Base-by-base conservation (phyloP, 192 early-diverging fungal genomes). In the Coemansia sp. region DNA sequence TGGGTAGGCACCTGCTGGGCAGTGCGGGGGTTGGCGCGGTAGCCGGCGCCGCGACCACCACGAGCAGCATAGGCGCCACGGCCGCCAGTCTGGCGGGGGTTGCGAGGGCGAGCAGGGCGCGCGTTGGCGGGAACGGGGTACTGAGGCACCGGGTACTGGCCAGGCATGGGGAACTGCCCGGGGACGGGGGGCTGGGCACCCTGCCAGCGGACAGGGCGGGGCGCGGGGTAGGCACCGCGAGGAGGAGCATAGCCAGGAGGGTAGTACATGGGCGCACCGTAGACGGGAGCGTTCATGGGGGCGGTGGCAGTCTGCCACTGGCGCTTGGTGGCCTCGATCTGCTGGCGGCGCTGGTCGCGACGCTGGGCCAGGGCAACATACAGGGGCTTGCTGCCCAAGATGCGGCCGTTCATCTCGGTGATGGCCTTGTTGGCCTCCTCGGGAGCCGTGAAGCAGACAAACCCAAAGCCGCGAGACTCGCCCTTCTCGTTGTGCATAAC, bases 371-470 rank as follows among this genome's bases (percentile, higher is more conserved):
- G 87, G 58, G 94, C 96, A 51, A 99, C 98, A 78, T 98, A 99
- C 73, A 99, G 92, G 57, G 98, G 98, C 88, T 99, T 99, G 85
- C 77, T 82, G 68, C 90, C 91, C 63, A 96, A 82, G 88, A 98
- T 94, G 70, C 94, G 91, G 67, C 94, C 93, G 86, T 98, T 98
- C 96, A 98, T 98, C 86, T 98, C 98, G 63, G 94, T 91, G 46
- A 95, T 94, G 64, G 98, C 98, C 89, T 95, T 96, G 82, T 90
- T 95, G 50, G 98, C 96, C 86, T 99, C 98, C 75, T 98, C 96
- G 53, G 98, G 95, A 38, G 93, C 89, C n/a, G 94, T 93, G 89
- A 96, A 99, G 89, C 98, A 99, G 29, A 99, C 98, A 78, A 99
- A 99, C 15, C 98, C 98, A 68, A 99, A 99, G 39, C 96, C 95